Base-by-base conservation (phyloP, 331 rosid species). In the Cucumis variabilis region DNA sequence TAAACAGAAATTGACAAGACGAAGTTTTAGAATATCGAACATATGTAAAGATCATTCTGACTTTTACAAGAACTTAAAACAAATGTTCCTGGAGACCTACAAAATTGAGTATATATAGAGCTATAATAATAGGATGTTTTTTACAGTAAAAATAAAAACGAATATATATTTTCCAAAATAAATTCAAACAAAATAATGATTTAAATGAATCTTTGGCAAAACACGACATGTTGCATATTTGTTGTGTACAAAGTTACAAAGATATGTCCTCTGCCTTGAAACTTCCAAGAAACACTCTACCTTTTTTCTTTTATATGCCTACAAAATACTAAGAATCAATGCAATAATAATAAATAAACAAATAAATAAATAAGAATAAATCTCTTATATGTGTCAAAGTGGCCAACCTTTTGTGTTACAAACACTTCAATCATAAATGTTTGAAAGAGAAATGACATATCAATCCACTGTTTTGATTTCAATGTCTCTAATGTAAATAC, bases 221-320 rank as follows among this genome's bases (percentile, higher is more conserved):
- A 82, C 70, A 82, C 85, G 85, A 82, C 85, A 82, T 58, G 70
- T 0, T 33, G 33, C 85, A 82, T 82, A 82, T 82, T 58, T 82
- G 85, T 62, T 82, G 30, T 82, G 85, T 82, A 82, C 85, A 82
- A 82, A 33, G 85, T 48, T 82, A 82, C 85, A 82, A 82, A 82
- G 55, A 82, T 44, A 44, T 82, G 85, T 82, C 85, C 85, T 82
- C 58, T 82, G 73, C 72, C 28, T 76, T 63, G 85, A 82, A 82
- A 82, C 14, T 60, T 82, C 85, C 72, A 82, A 82, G 71, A 62
- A 82, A 62, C 46, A 0, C 20, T 30, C 48, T 30, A 33, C 33
- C 72, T 62, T 58, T 62, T 58, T 58, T 58, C 65, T 58, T 81
- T 53, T 81, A 81, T 66, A 55, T 79, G 24, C 66, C 84, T 50